Conservation (phyloP, 1,139 yeast genomes). For the Suhomyces bokatorum region DNA sequence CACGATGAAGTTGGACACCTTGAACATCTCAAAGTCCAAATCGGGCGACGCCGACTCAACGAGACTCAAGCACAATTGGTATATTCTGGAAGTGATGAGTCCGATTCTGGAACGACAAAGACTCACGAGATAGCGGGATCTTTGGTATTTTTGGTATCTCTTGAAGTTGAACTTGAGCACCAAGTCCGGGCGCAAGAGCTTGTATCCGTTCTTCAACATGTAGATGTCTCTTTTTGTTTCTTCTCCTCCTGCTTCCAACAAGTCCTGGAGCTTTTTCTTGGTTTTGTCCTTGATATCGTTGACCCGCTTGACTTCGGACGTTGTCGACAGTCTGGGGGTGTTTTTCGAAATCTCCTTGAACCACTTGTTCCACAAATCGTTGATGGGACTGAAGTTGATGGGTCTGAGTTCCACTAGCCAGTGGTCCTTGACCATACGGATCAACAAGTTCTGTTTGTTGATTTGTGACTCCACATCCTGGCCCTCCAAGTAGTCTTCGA, state of each 20-base stretch:
- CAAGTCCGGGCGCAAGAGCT: slow-evolving; percentile 47
- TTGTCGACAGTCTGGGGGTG: slow-evolving; percentile 53
- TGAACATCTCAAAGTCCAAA: slow-evolving; percentile 30
- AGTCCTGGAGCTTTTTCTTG: slow-evolving; percentile 40
- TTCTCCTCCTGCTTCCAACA: slow-evolving; percentile 32
- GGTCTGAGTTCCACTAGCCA: slow-evolving; percentile 51
- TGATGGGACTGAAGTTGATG: slow-evolving; percentile 42
- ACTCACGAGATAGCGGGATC: slow-evolving; percentile 63
- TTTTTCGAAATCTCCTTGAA: slow-evolving; percentile 52
- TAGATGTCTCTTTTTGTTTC: slow-evolving; percentile 28
- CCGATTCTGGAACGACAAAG: slow-evolving; percentile 75
- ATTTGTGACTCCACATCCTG: slow-evolving; percentile 27
- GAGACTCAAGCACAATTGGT: slow-evolving; percentile 54
- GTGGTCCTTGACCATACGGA: slow-evolving; percentile 52
- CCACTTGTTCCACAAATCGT: slow-evolving; percentile 57
- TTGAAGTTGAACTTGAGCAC: slow-evolving; percentile 65
- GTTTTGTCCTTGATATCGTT: slow-evolving; percentile 66
- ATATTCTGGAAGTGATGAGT: slow-evolving; percentile 62
- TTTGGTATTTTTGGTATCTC: slow-evolving; percentile 64
- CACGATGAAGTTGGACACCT: slow-evolving; percentile 39
- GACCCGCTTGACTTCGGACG: slow-evolving; percentile 61
- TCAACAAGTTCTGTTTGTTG: slow-evolving; percentile 38
- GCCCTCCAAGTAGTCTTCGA: slow-evolving; percentile 56
- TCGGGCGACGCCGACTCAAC: slow-evolving; percentile 61
- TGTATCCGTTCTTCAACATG: slow-evolving; percentile 33